These are phyloP conservation scores for Ceratocystis ficicola DNA, from an alignment of 2,329 filamentous ascomycete species.

Conservation along the genomic window DNA sequence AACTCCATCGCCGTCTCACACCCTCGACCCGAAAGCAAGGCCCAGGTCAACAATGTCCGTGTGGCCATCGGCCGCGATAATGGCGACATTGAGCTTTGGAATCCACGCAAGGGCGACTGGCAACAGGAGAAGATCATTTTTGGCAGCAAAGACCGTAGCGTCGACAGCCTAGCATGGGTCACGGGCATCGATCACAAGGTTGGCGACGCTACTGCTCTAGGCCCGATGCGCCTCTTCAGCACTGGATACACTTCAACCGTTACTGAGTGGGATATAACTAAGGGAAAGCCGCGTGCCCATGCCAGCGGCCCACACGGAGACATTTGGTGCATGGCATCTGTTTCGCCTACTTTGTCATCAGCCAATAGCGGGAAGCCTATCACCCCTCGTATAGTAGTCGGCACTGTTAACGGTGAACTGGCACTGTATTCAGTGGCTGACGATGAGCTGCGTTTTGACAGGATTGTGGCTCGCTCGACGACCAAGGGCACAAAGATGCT, in stretches of 20 bases:
- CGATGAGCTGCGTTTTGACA: constrained; percentile 67
- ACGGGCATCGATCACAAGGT: constrained; percentile 66
- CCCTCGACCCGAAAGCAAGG: constrained; percentile 39
- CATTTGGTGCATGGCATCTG: constrained; percentile 76
- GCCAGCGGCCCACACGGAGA: constrained; percentile 88
- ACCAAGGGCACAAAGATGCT: constrained; percentile 81
- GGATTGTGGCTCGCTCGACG: constrained; percentile 60
- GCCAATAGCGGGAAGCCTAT: constrained; percentile 25
- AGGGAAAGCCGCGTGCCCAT: constrained; percentile 63
- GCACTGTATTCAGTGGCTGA: constrained; percentile 79
- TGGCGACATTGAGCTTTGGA: constrained; percentile 97
- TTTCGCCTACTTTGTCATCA: constrained; percentile 23
- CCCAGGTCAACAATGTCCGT: constrained; percentile 47
- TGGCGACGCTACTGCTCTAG: constrained; percentile 42
- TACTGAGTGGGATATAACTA: constrained; percentile 87
- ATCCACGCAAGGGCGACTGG: constrained; percentile 71
- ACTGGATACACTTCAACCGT: constrained; percentile 87
- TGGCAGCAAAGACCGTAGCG: constrained; percentile 71
- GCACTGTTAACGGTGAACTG: constrained; percentile 83
- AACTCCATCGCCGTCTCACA: constrained; percentile 93
- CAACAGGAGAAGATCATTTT: constrained; percentile 77
- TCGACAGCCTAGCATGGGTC: constrained; percentile 86
- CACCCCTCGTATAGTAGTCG: constrained; percentile 50
- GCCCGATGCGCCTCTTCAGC: constrained; percentile 79
- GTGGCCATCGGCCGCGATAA: constrained; percentile 86